Percentiles rank a stretch among this genome's conserved stretches.
Evolutionary conservation across 805 yeast species (phyloP).

Genomic region (Kuraishia cidri): DNA sequence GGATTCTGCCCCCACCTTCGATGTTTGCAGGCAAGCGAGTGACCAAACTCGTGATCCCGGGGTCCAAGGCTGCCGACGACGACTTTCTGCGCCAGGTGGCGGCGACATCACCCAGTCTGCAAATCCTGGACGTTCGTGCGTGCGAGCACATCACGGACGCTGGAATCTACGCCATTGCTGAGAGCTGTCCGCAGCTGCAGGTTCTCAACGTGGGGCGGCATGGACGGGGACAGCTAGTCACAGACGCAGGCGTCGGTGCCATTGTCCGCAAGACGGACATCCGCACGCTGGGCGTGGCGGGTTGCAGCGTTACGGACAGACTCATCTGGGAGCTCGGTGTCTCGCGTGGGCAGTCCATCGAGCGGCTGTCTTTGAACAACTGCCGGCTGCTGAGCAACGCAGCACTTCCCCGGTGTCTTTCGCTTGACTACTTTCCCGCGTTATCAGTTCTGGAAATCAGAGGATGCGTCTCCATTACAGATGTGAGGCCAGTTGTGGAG

Average conservation of each 20-base stretch:
- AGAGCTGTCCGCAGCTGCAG: slow-evolving; percentile 45
- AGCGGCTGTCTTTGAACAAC: slow-evolving; percentile 67
- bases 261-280: slow-evolving; percentile 49
- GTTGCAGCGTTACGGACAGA: slow-evolving; percentile 72
- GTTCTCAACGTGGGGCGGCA: slow-evolving; percentile 79
- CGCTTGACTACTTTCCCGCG: slow-evolving; percentile 38
- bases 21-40: slow-evolving; percentile 34
- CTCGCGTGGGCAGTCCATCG: slow-evolving; percentile 38
- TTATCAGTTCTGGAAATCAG: slow-evolving; percentile 74
- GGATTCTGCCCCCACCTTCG: slow-evolving; percentile 42
- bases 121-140: slow-evolving; percentile 70
- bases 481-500: slow-evolving; percentile 56
- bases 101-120: slow-evolving; percentile 46
- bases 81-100: slow-evolving; percentile 42
- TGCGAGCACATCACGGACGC: slow-evolving; percentile 72
- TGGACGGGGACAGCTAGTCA: slow-evolving; percentile 51
- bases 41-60: slow-evolving; percentile 55
- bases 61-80: slow-evolving; percentile 58
- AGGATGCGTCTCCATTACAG: slow-evolving; percentile 44
- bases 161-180: slow-evolving; percentile 62
- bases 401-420: slow-evolving; percentile 41
- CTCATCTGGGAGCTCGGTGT: slow-evolving; percentile 75
- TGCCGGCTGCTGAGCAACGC: slow-evolving; percentile 53
- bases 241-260: slow-evolving; percentile 58
- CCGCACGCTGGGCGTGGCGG: slow-evolving; percentile 80